A percentile compares a stretch with the other conserved stretches of the same genome.
Conservation (phyloP, 345 rosid genomes). For the Eucalyptus sp. region DNA sequence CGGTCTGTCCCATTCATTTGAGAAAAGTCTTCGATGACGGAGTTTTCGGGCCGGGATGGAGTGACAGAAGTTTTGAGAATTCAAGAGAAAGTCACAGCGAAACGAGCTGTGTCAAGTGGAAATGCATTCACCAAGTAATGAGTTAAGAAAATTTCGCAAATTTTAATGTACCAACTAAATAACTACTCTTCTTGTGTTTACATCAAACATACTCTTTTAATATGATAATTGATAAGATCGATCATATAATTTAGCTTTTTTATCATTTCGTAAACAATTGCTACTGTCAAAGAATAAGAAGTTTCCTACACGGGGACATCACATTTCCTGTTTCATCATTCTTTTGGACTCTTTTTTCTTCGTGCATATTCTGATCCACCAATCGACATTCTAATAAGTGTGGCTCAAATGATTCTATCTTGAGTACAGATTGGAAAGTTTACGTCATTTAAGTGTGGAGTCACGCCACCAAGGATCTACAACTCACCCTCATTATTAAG, state of each 20-base stretch:
- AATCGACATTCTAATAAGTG: neutral
- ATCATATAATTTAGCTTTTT: neutral
- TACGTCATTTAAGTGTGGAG: neutral
- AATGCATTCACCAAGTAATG: accelerated
- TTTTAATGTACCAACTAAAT: neutral
- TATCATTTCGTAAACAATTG: neutral
- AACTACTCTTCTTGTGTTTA: accelerated
- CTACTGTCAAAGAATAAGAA: neutral
- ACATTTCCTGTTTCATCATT: neutral
- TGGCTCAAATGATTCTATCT: neutral
- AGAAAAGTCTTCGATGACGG: neutral
- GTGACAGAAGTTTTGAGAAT: too few relatives aligned
- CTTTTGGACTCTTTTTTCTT: neutral
- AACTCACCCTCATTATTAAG: too few relatives aligned
- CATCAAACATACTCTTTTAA: neutral
- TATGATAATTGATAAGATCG: neutral
- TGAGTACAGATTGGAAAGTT: neutral
- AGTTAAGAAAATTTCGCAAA: neutral
- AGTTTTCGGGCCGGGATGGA: accelerated
- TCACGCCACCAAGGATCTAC: too few relatives aligned
- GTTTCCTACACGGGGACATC: neutral
- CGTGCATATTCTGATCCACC: neutral
- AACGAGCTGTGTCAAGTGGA: accelerated
- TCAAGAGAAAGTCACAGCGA: too few relatives aligned
- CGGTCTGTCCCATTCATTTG: neutral